phyloP scores from a whole-genome alignment of 2,329 filamentous ascomycete genomes.

The Phyllosticta capitalensis region DNA sequence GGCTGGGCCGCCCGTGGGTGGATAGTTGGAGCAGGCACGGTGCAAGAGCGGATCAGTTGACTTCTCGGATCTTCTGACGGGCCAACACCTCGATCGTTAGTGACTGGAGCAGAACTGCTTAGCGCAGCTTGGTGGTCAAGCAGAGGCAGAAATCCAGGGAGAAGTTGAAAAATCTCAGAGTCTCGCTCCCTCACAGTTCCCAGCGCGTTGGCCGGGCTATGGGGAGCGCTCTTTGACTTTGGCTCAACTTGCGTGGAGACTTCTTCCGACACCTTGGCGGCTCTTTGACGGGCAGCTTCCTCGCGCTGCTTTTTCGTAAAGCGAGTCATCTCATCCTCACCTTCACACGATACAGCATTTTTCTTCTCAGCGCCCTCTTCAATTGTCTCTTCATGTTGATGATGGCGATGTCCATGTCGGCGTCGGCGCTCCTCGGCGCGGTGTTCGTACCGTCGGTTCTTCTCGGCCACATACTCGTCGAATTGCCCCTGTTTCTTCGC shows the following conservation, averaged over 20 bases:
- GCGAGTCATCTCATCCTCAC: constrained; percentile 1
- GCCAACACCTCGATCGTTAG: background rate
- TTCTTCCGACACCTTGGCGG: constrained; percentile 5
- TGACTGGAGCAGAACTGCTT: constrained; percentile 8
- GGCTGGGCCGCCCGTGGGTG: background rate
- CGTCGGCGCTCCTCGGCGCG: constrained; percentile 8
- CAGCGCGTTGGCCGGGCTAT: background rate
- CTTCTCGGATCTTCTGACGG: constrained; percentile 1
- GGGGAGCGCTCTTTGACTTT: background rate
- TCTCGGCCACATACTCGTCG: constrained; percentile 10
- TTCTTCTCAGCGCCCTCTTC: background rate
- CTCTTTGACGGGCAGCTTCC: constrained; percentile 6
- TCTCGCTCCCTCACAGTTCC: constrained; percentile 6
- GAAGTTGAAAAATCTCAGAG: constrained; percentile 9
- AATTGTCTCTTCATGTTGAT: constrained; percentile 1
- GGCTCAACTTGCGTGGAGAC: constrained; percentile 1
- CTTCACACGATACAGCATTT: background rate
- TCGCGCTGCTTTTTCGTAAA: constrained; percentile 9
- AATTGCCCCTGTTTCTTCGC: constrained; percentile 12
- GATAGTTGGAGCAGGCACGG: constrained; percentile 1
- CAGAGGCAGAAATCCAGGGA: constrained; percentile 10
- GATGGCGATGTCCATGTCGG: background rate
- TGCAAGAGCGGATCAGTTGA: constrained; percentile 6
- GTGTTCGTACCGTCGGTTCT: constrained; percentile 7
- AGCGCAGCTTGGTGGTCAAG: constrained; percentile 7